phyloP scores from a whole-genome alignment of 78 protist genomes.

The Tieghemostelium lacteum region DNA sequence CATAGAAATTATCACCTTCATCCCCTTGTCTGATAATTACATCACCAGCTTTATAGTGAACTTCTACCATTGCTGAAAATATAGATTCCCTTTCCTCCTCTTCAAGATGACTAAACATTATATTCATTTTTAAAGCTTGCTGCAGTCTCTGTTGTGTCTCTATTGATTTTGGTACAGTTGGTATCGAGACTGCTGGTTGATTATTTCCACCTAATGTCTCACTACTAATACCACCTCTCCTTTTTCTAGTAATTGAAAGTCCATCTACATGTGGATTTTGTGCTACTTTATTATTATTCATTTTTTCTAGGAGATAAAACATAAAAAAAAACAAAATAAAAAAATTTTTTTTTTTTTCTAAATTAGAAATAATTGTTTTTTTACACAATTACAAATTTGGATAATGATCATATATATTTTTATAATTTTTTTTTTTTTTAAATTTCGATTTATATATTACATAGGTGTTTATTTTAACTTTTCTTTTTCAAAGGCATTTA shows the following conservation, averaged over 20 bases:
- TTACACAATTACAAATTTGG: too few relatives aligned
- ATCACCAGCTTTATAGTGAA: constrained; percentile 58
- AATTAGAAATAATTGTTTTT: too few relatives aligned
- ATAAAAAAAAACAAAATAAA: too few relatives aligned
- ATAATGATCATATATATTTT: too few relatives aligned
- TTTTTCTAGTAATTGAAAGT: constrained; percentile 19
- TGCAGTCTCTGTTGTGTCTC: constrained; percentile 68
- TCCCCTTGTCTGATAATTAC: constrained; percentile 90
- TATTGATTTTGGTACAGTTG: constrained; percentile 35
- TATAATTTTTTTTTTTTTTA: too few relatives aligned
- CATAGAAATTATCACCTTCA: constrained; percentile 93
- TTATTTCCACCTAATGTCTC: constrained; percentile 36
- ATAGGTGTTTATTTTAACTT: too few relatives aligned
- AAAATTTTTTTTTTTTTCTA: too few relatives aligned
- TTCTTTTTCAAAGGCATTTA: too few relatives aligned
- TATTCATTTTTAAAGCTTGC: constrained; percentile 37
- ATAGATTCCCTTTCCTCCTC: constrained; percentile 75
- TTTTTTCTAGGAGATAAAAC: constrained; percentile 3
- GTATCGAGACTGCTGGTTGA: constrained; percentile 23
- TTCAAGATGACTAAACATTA: constrained; percentile 79
- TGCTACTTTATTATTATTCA: not conserved
- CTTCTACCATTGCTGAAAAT: constrained; percentile 87
- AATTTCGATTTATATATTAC: too few relatives aligned
- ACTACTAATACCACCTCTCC: constrained; percentile 74
- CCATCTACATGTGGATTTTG: not conserved